Evolutionary conservation across 2,329 filamentous ascomycete species (phyloP), one percentile per base, ranked within the genome.

Genomic region (Dothistroma septosporum): DNA sequence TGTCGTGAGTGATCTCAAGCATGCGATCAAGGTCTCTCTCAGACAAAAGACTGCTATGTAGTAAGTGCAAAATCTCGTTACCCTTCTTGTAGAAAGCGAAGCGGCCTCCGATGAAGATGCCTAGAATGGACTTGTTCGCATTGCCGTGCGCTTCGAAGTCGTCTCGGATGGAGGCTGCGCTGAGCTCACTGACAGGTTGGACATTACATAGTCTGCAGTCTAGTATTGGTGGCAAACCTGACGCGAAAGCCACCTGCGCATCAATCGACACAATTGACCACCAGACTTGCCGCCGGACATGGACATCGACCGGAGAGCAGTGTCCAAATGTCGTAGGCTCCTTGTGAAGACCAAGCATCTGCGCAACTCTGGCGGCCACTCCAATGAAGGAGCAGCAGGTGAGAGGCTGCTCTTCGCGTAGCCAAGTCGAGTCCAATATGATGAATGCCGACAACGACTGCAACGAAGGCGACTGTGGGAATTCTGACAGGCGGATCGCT

Each of bases 221-320:
- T 37, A 75, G 75, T 14, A 81, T 76, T 24, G 80, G 67, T 9
- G 79, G 78, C 7, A 81, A 69, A 1, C 79, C 79, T 53, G 78
- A 79, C 4, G 79, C 78, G 71, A 80, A 79, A 1, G 79, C 76
- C n/a, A 81, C 76, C 11, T 79, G 74, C n/a, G 77, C 72, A 62
- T 80, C 77, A 71, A 79, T 78, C 49, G 80, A 76, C 28, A 80
- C 75, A 37, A 80, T 78, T 61, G 80, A 78, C 77, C 78, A 80
- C 78, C 78, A 80, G 54, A 80, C 69, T 16, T 78, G 73, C 54
- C 78, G 74, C 28, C 78, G 72, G 47, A 76, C 73, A 63, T 80
- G 78, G 3, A 78, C 78, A 64, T 79, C 77, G 35, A 74, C 75
- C 4, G 76, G 69, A 11, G 73, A 69, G 53, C 81, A 76, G 6